Conservation (phyloP, 805 yeast species). For the Starmera dryadoides region DNA sequence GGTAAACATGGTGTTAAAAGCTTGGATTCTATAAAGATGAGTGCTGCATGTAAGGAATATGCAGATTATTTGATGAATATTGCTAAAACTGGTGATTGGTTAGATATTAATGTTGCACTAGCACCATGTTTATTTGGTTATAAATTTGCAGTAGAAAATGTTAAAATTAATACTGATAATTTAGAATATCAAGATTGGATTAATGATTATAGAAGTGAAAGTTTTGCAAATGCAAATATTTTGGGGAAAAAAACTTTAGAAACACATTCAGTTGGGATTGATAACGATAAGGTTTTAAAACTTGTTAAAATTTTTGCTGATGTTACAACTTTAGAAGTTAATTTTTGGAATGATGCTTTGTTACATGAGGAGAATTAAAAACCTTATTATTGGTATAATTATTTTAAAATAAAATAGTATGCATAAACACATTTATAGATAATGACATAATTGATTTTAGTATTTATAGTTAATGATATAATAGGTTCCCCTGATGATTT, state of each 20-base stretch:
- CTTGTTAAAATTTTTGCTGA: constrained; percentile 51
- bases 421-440: no score
- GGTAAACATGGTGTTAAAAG: constrained; percentile 34
- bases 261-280: constrained; percentile 30
- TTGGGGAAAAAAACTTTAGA: constrained; percentile 46
- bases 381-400: constrained; percentile 1
- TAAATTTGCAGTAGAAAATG: constrained; percentile 36
- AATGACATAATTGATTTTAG: no score
- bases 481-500: no score
- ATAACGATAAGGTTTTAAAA: constrained; percentile 38
- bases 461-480: no score
- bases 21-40: constrained; percentile 39
- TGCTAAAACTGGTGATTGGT: constrained; percentile 49
- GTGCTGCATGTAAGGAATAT: constrained; percentile 52
- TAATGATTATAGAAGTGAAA: constrained; percentile 49
- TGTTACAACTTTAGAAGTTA: constrained; percentile 54
- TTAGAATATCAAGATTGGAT: constrained; percentile 45
- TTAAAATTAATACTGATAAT: constrained; percentile 25
- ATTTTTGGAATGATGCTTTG: constrained; percentile 57
- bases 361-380: constrained; percentile 3
- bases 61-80: constrained; percentile 51
- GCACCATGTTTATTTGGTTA: constrained; percentile 74
- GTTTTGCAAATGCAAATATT: constrained; percentile 46
- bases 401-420: neutral
- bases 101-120: constrained; percentile 59